Evolutionary conservation across 805 yeast genomes (phyloP).

Genomic region (Pichia heedii): DNA sequence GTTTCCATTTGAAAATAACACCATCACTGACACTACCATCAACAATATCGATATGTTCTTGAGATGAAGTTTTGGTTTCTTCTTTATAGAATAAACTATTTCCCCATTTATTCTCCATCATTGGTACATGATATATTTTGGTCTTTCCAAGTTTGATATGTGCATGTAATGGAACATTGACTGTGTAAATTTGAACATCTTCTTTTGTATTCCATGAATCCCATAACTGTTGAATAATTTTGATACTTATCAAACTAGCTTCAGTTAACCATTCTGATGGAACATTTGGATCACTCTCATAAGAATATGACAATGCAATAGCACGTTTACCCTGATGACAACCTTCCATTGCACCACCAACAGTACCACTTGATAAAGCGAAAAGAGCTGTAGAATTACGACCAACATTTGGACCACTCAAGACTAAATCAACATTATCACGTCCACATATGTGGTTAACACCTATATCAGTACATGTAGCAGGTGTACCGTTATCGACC

Average conservation of each 20-base stretch:
- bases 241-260: constrained; percentile 63
- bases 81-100: constrained; percentile 17
- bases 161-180: constrained; percentile 72
- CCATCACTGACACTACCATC: constrained; percentile 35
- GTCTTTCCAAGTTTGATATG: constrained; percentile 46
- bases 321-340: constrained; percentile 62
- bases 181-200: constrained; percentile 62
- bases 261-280: constrained; percentile 40
- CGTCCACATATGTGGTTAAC: constrained; percentile 52
- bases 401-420: constrained; percentile 95
- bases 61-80: constrained; percentile 10
- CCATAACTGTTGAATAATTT: constrained; percentile 50
- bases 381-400: constrained; percentile 85
- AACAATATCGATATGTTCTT: constrained; percentile 33
- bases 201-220: constrained; percentile 40
- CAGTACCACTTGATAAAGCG: constrained; percentile 86
- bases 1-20: constrained; percentile 68
- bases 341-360: constrained; percentile 96
- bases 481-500: constrained; percentile 83
- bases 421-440: constrained; percentile 70
- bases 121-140: constrained; percentile 64
- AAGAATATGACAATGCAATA: constrained; percentile 84
- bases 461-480: constrained; percentile 90
- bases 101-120: constrained; percentile 74
- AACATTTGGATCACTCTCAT: constrained; percentile 40